Evolutionary conservation across 129 eudicot genomes (phyloP).

Genomic region (Ambrosia artemisiifolia): DNA sequence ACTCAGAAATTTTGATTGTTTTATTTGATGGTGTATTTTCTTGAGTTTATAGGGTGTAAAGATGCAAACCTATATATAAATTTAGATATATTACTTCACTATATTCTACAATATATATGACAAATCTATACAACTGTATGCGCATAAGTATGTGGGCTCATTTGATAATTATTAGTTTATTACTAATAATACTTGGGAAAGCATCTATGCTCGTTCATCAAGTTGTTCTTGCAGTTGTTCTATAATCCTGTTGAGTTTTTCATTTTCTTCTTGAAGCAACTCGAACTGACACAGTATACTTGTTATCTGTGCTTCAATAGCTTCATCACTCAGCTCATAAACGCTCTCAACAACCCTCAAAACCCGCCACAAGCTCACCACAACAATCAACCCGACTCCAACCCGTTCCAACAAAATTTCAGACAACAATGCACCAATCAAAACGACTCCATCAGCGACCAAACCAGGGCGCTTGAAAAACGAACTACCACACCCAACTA

Average conservation of each 20-base stretch:
- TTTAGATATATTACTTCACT: neutral
- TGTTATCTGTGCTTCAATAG: constrained; percentile 53
- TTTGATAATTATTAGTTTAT: neutral
- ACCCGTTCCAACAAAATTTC: constrained; percentile 43
- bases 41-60: too few species aligned
- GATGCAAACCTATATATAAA: neutral
- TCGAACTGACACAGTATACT: constrained; percentile 38
- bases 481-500: constrained; percentile 44
- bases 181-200: neutral
- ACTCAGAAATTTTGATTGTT: neutral
- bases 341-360: constrained; percentile 65
- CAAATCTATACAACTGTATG: neutral
- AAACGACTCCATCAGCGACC: constrained; percentile 57
- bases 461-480: constrained; percentile 53
- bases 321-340: constrained; percentile 61
- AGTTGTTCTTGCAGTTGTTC: constrained; percentile 40
- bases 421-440: constrained; percentile 48
- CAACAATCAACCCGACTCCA: constrained; percentile 65
- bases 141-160: neutral
- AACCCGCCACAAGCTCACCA: constrained; percentile 77
- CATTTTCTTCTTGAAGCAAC: constrained; percentile 47
- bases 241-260: constrained; percentile 33
- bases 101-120: constrained; percentile 6
- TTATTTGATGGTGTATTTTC: neutral
- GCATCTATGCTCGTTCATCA: constrained; percentile 2